Percentiles rank a stretch among this genome's conserved stretches.
These are phyloP conservation scores for Xylariaceae sp. DNA, from an alignment of 2,329 filamentous ascomycete genomes.

Conservation along the genomic window DNA sequence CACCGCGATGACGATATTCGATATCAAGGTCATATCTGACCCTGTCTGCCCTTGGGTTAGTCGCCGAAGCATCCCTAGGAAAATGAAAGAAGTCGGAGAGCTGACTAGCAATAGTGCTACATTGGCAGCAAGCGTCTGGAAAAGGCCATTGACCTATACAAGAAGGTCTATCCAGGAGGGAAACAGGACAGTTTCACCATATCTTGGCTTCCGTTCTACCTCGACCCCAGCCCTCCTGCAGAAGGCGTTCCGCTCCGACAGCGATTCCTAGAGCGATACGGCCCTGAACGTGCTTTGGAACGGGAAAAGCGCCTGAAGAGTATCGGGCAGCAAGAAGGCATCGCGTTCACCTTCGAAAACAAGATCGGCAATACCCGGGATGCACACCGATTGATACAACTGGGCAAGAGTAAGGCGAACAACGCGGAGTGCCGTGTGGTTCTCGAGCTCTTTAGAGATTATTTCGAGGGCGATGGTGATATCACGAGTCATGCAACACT, in stretches of 20 bases:
- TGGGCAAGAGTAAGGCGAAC: constrained; percentile 47
- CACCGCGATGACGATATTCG: constrained; percentile 64
- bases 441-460: constrained; percentile 49
- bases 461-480: constrained; percentile 52
- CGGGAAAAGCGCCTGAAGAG: constrained; percentile 50
- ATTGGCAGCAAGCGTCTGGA: constrained; percentile 70
- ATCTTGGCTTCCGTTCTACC: constrained; percentile 73
- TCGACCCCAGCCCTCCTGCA: constrained; percentile 57
- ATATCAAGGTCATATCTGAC: constrained; percentile 73
- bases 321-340: constrained; percentile 58
- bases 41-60: constrained; percentile 62
- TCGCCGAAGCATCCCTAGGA: constrained; percentile 7
- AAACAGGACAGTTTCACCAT: constrained; percentile 61
- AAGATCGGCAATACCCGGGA: constrained; percentile 71
- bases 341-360: constrained; percentile 65
- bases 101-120: constrained; percentile 51
- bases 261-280: constrained; percentile 59
- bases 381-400: constrained; percentile 68
- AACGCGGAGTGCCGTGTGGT: constrained; percentile 49
- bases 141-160: constrained; percentile 61
- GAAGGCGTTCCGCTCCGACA: constrained; percentile 36
- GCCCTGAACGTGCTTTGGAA: constrained; percentile 48
- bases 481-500: constrained; percentile 46
- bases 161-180: constrained; percentile 50
- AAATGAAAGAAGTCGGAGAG: no score